Evolutionary conservation across 2,329 filamentous ascomycete genomes (phyloP), one percentile per base, ranked within the genome.

Genomic region (Cylindrodendrum hubeiense): DNA sequence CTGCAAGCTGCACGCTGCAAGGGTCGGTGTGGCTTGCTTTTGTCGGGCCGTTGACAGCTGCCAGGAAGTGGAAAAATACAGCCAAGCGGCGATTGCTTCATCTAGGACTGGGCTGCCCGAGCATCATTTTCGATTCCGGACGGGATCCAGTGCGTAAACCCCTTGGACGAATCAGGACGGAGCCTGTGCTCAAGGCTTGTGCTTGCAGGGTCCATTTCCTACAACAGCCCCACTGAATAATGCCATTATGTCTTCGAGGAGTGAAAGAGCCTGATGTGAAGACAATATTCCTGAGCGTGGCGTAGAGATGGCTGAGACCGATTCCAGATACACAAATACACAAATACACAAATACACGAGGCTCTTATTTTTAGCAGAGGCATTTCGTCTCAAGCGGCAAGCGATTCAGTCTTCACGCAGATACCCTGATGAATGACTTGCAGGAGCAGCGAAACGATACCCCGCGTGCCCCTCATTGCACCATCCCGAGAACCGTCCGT

Each of bases 381-480:
- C 7, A 2, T 10, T 47, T n/a, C 44, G 10, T 47, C 28, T 33
- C 10, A 19, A n/a, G n/a, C 21, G 4, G n/a, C 10, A 5, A n/a
- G 19, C 5, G 12, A 33, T 33, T 50, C 28, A 21, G n/a, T 21
- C 28, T 12, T 33, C n/a, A n/a, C n/a, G n/a, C n/a, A 33, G n/a
- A 15, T 12, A 30, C 8, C 28, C 12, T 30, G 28, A 30, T 30
- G 28, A 30, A 33, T 33, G n/a, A 15, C 46, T 8, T 34, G 28
- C 26, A 50, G 26, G 33, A 6, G 26, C 21, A 22, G 33, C 24
- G 17, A 28, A 39, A 26, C 9, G 17, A 26, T 51, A 44, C 50
- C 56, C 51, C 34, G 49, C 49, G 56, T 60, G 56, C 56, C 56
- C 62, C 62, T 65, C 55, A 65, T 61, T 60, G 56, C 62, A 56